These are phyloP conservation scores for Arbutus unedo DNA, from an alignment of 148 eudicot genomes.

Conservation along the genomic window DNA sequence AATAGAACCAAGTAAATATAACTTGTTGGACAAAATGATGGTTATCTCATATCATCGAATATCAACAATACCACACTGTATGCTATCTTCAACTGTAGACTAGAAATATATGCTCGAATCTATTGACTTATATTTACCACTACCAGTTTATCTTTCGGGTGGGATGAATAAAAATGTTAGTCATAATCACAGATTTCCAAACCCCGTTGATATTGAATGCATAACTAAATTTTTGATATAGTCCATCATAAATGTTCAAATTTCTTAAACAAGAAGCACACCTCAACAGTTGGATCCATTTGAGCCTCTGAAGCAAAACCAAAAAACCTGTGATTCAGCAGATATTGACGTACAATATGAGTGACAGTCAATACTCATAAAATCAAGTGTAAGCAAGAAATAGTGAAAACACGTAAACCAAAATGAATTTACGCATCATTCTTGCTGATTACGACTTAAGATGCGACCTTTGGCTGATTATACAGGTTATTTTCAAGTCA, in stretches of 20 bases:
- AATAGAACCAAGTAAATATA: conserved; percentile 3
- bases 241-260: background rate
- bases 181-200: background rate
- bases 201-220: background rate
- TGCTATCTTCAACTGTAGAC: background rate
- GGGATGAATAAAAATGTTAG: conserved; percentile 19
- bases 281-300: conserved; percentile 94
- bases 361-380: background rate
- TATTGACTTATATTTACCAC: background rate
- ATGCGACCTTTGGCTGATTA: background rate
- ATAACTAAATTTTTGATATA: background rate
- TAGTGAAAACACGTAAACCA: background rate
- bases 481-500: background rate
- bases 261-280: conserved; percentile 20
- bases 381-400: background rate
- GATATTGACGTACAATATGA: conserved; percentile 8
- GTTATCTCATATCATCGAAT: background rate
- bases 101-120: background rate
- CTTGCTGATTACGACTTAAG: background rate
- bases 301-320: conserved; percentile 97
- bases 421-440: background rate
- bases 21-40: background rate
- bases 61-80: background rate
- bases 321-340: conserved; percentile 57
- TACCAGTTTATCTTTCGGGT: background rate